These are phyloP conservation scores for Coemansia interrupta DNA, from an alignment of 192 early-diverging fungal genomes.

Conservation along the genomic window DNA sequence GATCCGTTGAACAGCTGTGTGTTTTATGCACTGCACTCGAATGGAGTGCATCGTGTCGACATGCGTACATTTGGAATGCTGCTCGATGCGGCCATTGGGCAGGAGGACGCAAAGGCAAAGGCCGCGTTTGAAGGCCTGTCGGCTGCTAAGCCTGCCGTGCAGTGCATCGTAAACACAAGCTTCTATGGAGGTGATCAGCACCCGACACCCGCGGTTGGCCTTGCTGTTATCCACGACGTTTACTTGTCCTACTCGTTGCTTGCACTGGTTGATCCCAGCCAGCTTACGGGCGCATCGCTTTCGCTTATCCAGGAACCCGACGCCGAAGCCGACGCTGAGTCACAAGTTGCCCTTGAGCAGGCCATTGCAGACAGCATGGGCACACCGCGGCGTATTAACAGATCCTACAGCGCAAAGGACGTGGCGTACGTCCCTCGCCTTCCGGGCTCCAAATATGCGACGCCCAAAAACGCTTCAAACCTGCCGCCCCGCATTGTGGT, in stretches of 20 bases:
- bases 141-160: conserved; percentile 21
- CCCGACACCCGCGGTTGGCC: conserved; percentile 56
- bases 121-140: conserved; percentile 29
- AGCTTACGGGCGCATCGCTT: conserved; percentile 57
- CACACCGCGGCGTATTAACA: conserved; percentile 25
- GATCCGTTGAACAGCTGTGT: conserved; percentile 62
- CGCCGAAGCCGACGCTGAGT: not conserved
- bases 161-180: conserved; percentile 42
- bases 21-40: conserved; percentile 67
- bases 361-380: not conserved
- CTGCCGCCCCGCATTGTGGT: conserved; percentile 45
- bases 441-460: conserved; percentile 23
- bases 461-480: conserved; percentile 12
- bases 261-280: conserved; percentile 54
- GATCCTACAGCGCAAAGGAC: conserved; percentile 26
- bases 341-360: not conserved
- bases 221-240: conserved; percentile 58
- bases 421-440: conserved; percentile 48
- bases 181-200: conserved; percentile 18
- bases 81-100: conserved; percentile 32
- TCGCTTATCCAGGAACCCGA: conserved; percentile 18
- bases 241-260: conserved; percentile 73
- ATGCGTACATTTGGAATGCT: conserved; percentile 56
- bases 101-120: conserved; percentile 15
- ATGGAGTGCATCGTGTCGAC: conserved; percentile 65